Evolutionary conservation across 345 rosid genomes (phyloP).

Genomic region (Xanthoceras sorbifolium): DNA sequence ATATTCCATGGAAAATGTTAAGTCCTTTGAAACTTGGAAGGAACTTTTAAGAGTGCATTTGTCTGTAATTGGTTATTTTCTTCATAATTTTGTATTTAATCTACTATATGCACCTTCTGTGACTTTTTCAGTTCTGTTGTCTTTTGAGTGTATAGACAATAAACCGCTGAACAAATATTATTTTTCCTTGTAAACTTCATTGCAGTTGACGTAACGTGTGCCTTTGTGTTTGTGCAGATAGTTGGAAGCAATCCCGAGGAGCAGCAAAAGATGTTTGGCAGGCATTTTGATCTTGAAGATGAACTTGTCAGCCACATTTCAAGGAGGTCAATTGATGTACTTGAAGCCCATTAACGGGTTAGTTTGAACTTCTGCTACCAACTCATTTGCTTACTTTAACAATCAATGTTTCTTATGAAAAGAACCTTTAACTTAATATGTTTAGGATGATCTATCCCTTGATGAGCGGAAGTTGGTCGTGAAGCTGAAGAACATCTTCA

Average conservation of each 20-base stretch:
- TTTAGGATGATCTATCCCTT: slow-evolving; percentile 65
- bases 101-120: neutral
- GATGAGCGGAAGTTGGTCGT: slow-evolving; percentile 87
- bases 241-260: slow-evolving; percentile 70
- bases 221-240: slow-evolving; percentile 47
- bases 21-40: neutral
- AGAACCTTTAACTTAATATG: too few relatives aligned
- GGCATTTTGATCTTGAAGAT: slow-evolving; percentile 85
- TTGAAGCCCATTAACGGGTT: slow-evolving; percentile 78
- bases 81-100: neutral
- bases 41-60: too few relatives aligned
- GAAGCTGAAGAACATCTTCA: slow-evolving; percentile 73
- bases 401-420: neutral
- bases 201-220: neutral
- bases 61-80: too few relatives aligned
- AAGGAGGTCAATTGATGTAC: slow-evolving; percentile 79
- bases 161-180: neutral
- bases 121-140: too few relatives aligned
- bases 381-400: neutral
- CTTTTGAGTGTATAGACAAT: neutral
- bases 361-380: slow-evolving; percentile 23
- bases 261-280: slow-evolving; percentile 88
- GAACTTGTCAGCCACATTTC: slow-evolving; percentile 90
- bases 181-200: neutral
- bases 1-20: neutral